These are phyloP conservation scores for Trametes maxima DNA, from an alignment of 768 basidiomycete species.

Conservation along the genomic window DNA sequence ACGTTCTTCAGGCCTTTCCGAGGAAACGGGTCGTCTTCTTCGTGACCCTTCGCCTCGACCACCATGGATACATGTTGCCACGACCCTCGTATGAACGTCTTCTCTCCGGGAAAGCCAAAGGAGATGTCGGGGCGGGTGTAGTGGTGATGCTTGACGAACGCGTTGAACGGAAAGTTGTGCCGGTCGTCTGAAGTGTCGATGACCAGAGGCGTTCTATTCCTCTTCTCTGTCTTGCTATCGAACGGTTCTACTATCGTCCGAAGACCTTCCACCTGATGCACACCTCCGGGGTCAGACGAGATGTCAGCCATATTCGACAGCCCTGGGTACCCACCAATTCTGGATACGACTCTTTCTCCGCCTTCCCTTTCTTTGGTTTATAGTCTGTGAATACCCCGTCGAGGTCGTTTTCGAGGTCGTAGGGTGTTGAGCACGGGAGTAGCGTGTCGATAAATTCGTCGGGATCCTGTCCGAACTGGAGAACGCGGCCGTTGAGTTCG, in stretches of 20 bases:
- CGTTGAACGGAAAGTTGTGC: neutral
- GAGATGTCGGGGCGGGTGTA: slow-evolving; percentile 6
- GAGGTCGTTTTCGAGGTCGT: neutral
- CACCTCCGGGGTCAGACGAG: neutral
- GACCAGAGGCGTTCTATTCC: neutral
- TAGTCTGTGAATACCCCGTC: neutral
- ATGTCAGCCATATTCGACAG: neutral
- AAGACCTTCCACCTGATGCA: neutral
- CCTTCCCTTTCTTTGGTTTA: neutral
- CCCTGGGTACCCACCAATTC: neutral
- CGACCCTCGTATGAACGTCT: neutral
- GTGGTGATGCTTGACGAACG: slow-evolving; percentile 6
- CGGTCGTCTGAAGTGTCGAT: neutral
- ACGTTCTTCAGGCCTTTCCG: neutral
- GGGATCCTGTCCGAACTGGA: neutral
- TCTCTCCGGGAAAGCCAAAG: slow-evolving; percentile 2
- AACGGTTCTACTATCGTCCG: neutral
- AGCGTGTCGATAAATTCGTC: slow-evolving; percentile 4
- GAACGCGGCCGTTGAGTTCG: neutral
- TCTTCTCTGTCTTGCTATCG: neutral
- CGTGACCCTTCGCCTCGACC: slow-evolving; percentile 8
- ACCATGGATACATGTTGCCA: slow-evolving; percentile 15
- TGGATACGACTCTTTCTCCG: neutral
- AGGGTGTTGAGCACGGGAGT: slow-evolving; percentile 4
- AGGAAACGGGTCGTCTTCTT: neutral